A percentile compares a stretch with the other conserved stretches of the same genome.
These are phyloP conservation scores for Colletotrichum sp. DNA, from an alignment of 2,329 filamentous ascomycete species.

Conservation along the genomic window DNA sequence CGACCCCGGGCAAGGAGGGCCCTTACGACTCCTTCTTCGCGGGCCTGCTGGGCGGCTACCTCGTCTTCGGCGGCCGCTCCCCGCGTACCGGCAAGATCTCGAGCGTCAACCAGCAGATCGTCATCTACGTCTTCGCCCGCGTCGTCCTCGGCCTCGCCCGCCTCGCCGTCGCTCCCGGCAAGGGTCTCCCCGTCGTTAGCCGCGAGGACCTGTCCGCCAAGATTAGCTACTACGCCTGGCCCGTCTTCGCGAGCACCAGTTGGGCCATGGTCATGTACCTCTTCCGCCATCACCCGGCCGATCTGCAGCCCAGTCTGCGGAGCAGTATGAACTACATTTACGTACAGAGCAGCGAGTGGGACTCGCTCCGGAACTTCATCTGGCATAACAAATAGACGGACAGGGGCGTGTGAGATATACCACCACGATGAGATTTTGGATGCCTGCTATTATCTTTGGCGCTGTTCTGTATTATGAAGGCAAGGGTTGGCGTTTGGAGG, in stretches of 20 bases:
- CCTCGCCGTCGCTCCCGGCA: conserved; percentile 73
- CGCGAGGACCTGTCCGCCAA: conserved; percentile 43
- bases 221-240: conserved; percentile 81
- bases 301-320: conserved; percentile 87
- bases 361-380: conserved; percentile 81
- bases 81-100: conserved; percentile 71
- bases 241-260: conserved; percentile 86
- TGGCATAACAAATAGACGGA: conserved; percentile 76
- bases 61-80: conserved; percentile 79
- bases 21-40: conserved; percentile 86
- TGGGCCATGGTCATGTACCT: conserved; percentile 97
- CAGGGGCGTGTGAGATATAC: neutral
- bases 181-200: conserved; percentile 56
- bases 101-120: conserved; percentile 93
- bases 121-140: conserved; percentile 95
- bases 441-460: neutral
- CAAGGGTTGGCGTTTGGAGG: conserved; percentile 1
- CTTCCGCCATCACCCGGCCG: conserved; percentile 90
- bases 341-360: conserved; percentile 87
- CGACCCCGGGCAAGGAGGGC: conserved; percentile 66
- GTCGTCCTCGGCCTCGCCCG: conserved; percentile 86
- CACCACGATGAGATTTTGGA: neutral
- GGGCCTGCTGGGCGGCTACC: conserved; percentile 87
- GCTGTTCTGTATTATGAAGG: neutral
- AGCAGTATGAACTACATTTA: conserved; percentile 99